Evolutionary conservation across 306 rosid species (phyloP).

Genomic region (Pyrus communis): DNA sequence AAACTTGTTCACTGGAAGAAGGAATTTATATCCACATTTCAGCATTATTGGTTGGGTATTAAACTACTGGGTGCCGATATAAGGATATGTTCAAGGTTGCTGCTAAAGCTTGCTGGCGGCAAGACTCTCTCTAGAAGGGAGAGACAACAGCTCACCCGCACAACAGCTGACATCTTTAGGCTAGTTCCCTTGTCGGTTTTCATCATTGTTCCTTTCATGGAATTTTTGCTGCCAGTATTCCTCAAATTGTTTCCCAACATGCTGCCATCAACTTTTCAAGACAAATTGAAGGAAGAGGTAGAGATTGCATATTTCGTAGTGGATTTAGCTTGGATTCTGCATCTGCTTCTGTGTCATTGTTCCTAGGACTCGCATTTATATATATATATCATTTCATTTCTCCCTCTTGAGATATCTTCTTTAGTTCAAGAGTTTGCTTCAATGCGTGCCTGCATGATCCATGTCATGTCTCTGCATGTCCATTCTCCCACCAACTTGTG

Average conservation of each 20-base stretch:
- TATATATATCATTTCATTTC: background rate
- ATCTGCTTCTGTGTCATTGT: background rate
- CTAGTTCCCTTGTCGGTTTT: slow-evolving; percentile 89
- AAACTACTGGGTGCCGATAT: slow-evolving; percentile 80
- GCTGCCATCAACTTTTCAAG: slow-evolving; percentile 93
- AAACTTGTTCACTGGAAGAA: slow-evolving; percentile 75
- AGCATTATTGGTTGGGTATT: slow-evolving; percentile 90
- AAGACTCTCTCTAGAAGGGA: slow-evolving; percentile 92
- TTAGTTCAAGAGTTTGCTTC: background rate
- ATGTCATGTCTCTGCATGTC: background rate
- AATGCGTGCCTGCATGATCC: background rate
- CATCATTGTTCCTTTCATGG: slow-evolving; percentile 88
- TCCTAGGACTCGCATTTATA: too few relatives aligned
- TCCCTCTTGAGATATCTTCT: background rate
- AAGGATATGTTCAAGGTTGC: slow-evolving; percentile 75
- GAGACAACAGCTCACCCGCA: slow-evolving; percentile 83
- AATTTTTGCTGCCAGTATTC: slow-evolving; percentile 78
- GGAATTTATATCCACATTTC: slow-evolving; percentile 61
- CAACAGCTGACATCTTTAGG: slow-evolving; percentile 86
- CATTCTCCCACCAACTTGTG: background rate
- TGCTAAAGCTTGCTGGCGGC: slow-evolving; percentile 83
- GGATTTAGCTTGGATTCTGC: background rate
- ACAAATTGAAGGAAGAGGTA: slow-evolving; percentile 96
- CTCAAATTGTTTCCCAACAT: slow-evolving; percentile 87
- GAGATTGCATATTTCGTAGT: background rate